Conservation (phyloP, 305 asterid species). For the Fraxinus xanthoxyloides region DNA sequence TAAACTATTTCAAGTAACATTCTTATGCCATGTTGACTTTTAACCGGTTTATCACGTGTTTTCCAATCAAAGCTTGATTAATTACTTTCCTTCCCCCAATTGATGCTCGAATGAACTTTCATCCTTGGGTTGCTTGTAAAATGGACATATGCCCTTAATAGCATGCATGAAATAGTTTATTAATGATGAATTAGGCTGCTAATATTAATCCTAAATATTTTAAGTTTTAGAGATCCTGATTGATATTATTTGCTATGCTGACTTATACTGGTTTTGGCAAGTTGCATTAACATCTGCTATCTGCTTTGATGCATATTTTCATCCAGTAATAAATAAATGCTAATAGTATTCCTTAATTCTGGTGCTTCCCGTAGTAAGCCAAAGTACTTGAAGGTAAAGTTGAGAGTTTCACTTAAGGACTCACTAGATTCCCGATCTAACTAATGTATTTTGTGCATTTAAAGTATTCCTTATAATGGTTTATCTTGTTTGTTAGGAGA, state of each 20-base stretch:
- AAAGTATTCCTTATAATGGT: background rate
- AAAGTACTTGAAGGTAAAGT: background rate
- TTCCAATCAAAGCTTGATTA: background rate
- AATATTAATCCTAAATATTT: background rate
- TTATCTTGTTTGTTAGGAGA: slow-evolving; percentile 58
- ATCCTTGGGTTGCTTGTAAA: background rate
- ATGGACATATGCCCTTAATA: background rate
- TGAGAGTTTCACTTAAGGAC: background rate
- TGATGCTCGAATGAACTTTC: background rate
- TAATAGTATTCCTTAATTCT: background rate
- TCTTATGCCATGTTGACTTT: background rate
- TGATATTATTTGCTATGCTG: background rate
- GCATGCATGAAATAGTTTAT: background rate
- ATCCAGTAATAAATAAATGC: background rate
- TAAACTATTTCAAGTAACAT: background rate
- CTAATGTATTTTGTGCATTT: background rate
- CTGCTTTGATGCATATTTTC: background rate
- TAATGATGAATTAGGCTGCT: background rate
- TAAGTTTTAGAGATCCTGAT: background rate
- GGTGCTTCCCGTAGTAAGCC: background rate
- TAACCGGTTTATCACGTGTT: background rate
- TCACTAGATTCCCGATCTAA: background rate
- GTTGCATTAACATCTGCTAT: background rate
- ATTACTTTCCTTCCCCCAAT: background rate
- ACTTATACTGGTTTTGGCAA: background rate